Evolutionary conservation across 2,329 filamentous ascomycete species (phyloP).

Genomic region (Gnomoniopsis smithogilvyi): DNA sequence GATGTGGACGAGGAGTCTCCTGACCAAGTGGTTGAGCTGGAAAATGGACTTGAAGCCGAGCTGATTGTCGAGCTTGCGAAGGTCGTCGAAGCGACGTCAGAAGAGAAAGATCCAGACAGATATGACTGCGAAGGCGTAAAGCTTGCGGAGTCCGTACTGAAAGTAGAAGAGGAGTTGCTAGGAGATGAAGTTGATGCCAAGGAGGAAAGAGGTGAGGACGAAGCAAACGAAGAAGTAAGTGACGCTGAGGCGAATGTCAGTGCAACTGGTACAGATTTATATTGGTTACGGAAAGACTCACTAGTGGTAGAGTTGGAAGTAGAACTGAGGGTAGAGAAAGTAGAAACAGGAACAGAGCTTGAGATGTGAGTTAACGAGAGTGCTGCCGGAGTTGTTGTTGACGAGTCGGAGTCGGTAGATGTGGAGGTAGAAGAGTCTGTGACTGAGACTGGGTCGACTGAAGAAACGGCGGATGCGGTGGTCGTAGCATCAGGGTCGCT

Average conservation of each 20-base stretch:
- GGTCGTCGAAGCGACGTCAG: constrained; percentile 26
- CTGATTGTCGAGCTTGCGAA: constrained; percentile 8
- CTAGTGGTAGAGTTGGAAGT: constrained; percentile 19
- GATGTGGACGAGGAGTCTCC: constrained; percentile 6
- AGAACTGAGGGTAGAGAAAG: constrained; percentile 15
- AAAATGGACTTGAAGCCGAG: constrained; percentile 1
- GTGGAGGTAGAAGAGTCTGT: constrained; percentile 4
- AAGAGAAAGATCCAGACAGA: constrained; percentile 1
- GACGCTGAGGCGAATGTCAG: constrained; percentile 7
- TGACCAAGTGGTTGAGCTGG: constrained; percentile 3
- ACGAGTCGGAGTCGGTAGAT: constrained; percentile 14
- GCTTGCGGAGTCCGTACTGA: constrained; percentile 4
- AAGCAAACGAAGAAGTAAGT: constrained; percentile 10
- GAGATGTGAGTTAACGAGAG: constrained; percentile 10
- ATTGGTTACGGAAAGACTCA: not conserved
- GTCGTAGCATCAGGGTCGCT: constrained; percentile 7
- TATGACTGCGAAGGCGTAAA: constrained; percentile 1
- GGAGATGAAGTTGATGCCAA: constrained; percentile 6
- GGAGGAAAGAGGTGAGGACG: not conserved
- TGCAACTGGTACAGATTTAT: not conserved
- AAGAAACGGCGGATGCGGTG: constrained; percentile 6
- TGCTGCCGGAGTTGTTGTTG: constrained; percentile 17
- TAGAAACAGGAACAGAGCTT: not conserved
- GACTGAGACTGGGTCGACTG: constrained; percentile 7
- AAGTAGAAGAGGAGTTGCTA: constrained; percentile 3